Evolutionary conservation across 352 stramenopile species (phyloP).

Genomic region (Peronospora destructor): DNA sequence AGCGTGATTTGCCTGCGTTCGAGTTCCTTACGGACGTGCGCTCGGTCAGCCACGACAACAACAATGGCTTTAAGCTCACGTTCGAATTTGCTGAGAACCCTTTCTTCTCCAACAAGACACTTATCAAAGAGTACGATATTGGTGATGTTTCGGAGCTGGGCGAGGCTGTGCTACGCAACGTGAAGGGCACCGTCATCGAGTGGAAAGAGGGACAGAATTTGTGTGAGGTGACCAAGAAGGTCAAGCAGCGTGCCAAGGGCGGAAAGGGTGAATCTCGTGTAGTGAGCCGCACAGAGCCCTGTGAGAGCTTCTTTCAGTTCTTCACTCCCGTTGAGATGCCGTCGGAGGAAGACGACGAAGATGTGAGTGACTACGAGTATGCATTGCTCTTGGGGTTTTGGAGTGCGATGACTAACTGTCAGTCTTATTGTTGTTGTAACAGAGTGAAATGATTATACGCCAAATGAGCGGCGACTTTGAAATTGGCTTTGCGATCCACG

Average conservation of each 20-base stretch:
- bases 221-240: slow-evolving; percentile 82
- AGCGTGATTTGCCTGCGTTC: slow-evolving; percentile 72
- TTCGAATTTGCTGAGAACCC: slow-evolving; percentile 78
- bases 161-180: slow-evolving; percentile 75
- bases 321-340: slow-evolving; percentile 83
- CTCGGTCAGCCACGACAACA: slow-evolving; percentile 65
- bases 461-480: slow-evolving; percentile 80
- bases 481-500: slow-evolving; percentile 83
- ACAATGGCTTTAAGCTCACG: slow-evolving; percentile 84
- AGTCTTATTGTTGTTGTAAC: slow-evolving; percentile 10
- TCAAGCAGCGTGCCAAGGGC: slow-evolving; percentile 81
- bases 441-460: slow-evolving; percentile 83
- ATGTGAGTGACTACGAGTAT: slow-evolving; percentile 38
- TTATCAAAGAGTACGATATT: slow-evolving; percentile 84
- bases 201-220: slow-evolving; percentile 83
- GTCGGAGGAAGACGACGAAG: slow-evolving; percentile 76
- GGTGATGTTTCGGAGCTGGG: slow-evolving; percentile 72
- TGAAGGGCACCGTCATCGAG: slow-evolving; percentile 63
- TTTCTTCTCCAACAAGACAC: slow-evolving; percentile 69
- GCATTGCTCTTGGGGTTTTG: slow-evolving; percentile 1
- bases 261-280: slow-evolving; percentile 70
- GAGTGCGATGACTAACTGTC: not conserved
- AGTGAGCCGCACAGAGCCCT: slow-evolving; percentile 70
- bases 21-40: slow-evolving; percentile 71
- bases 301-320: slow-evolving; percentile 86